Conservation (phyloP, 1,139 yeast species). For the Debaryomycetaceae sp. region DNA sequence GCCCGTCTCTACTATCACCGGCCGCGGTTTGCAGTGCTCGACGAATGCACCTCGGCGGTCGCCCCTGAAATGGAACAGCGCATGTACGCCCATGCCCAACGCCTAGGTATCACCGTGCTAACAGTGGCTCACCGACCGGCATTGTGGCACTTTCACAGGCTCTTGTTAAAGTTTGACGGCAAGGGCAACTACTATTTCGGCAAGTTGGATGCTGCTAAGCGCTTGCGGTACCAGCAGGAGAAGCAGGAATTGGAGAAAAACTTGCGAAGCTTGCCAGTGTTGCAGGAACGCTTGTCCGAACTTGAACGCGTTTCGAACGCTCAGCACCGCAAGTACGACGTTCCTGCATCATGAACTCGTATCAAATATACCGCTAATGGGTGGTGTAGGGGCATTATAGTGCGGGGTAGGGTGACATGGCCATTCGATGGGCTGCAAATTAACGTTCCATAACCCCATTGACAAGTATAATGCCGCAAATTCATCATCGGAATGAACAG, state of each 20-base stretch:
- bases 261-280: slow-evolving; percentile 54
- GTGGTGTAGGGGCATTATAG: no score
- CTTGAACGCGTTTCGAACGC: slow-evolving; percentile 41
- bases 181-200: slow-evolving; percentile 69
- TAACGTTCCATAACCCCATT: no score
- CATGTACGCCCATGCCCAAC: slow-evolving; percentile 79
- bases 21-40: slow-evolving; percentile 89
- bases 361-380: no score
- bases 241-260: slow-evolving; percentile 52
- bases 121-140: slow-evolving; percentile 92
- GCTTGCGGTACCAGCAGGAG: slow-evolving; percentile 64
- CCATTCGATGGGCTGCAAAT: no score
- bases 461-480: no score
- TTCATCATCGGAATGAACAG: no score
- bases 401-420: no score
- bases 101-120: slow-evolving; percentile 67
- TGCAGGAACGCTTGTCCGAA: slow-evolving; percentile 54
- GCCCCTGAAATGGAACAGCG: slow-evolving; percentile 85
- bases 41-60: slow-evolving; percentile 92
- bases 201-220: slow-evolving; percentile 53
- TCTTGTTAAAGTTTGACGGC: slow-evolving; percentile 76
- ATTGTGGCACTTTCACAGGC: slow-evolving; percentile 84
- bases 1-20: slow-evolving; percentile 84
- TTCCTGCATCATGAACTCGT: no score
- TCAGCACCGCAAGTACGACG: slow-evolving; percentile 18